Evolutionary conservation across 2,329 filamentous ascomycete genomes (phyloP).

Genomic region (Sporothrix variecibatus): DNA sequence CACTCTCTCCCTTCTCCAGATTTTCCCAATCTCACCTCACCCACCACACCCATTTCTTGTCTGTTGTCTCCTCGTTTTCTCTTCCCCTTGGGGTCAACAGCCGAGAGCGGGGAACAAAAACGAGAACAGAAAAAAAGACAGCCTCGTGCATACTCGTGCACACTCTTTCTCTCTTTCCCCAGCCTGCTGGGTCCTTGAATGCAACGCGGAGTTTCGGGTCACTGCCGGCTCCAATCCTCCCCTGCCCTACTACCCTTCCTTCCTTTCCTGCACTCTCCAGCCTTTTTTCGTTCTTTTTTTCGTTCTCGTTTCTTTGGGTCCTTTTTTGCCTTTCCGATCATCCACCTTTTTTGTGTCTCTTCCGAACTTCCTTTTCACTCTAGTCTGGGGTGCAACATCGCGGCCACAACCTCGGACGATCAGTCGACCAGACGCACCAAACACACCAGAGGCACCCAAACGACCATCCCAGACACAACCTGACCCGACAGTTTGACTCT

Average conservation of each 20-base stretch:
- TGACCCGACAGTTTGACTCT: background rate
- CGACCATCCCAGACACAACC: background rate
- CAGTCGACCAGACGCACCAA: background rate
- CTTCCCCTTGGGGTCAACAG: slow-evolving; percentile 19
- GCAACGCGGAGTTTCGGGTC: slow-evolving; percentile 11
- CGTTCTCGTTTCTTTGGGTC: too few species aligned
- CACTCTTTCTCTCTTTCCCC: background rate
- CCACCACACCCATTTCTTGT: background rate
- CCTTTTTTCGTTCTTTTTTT: background rate
- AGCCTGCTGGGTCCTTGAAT: background rate
- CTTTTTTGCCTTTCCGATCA: too few species aligned
- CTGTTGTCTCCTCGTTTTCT: background rate
- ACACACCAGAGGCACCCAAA: background rate
- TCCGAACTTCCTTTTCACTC: background rate
- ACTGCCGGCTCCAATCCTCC: background rate
- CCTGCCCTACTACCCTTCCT: background rate
- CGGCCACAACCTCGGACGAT: slow-evolving; percentile 13
- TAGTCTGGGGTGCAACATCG: slow-evolving; percentile 14
- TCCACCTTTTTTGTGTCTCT: background rate
- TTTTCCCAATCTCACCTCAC: slow-evolving; percentile 7
- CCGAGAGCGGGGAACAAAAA: slow-evolving; percentile 7
- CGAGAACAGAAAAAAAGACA: background rate
- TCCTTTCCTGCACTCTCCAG: background rate
- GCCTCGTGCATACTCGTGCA: background rate
- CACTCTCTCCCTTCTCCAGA: slow-evolving; percentile 4